phyloP scores from a whole-genome alignment of 768 basidiomycete species.

The Dentipellis sp. region DNA sequence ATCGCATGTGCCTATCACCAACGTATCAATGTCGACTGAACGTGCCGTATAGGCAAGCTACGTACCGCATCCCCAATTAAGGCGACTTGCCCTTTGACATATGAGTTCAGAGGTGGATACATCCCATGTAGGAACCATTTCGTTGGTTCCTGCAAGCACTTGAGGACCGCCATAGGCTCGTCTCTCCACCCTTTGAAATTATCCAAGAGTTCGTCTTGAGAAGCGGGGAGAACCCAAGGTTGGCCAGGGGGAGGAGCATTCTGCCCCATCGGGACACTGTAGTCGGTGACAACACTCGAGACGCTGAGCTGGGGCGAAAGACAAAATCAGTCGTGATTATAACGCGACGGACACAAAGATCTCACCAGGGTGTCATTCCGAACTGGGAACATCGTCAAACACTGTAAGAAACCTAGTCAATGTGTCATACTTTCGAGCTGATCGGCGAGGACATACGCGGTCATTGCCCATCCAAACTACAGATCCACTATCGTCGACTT shows the following conservation, averaged over 20 bases:
- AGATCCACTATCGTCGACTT: conserved; percentile 22
- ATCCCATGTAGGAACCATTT: conserved; percentile 46
- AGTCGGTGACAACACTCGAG: not conserved
- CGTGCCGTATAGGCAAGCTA: not conserved
- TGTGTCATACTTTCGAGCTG: not conserved
- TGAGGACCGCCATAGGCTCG: conserved; percentile 31
- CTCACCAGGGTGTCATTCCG: not conserved
- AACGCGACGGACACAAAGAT: conserved; percentile 19
- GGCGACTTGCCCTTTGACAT: conserved; percentile 34
- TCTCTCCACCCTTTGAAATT: conserved; percentile 36
- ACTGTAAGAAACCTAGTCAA: not conserved
- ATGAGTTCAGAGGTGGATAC: conserved; percentile 35
- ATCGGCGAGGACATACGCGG: conserved; percentile 25
- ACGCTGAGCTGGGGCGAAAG: not conserved
- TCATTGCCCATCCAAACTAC: conserved; percentile 35
- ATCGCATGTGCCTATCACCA: conserved; percentile 39
- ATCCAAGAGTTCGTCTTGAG: conserved; percentile 34
- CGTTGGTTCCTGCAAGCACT: conserved; percentile 33
- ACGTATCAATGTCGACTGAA: not conserved
- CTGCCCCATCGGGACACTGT: not conserved
- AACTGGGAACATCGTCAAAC: not conserved
- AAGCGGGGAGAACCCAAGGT: conserved; percentile 32
- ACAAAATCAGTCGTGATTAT: not conserved
- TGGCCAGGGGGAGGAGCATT: not conserved
- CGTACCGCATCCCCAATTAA: conserved; percentile 43